Conservation (phyloP, 805 yeast genomes). For the Lipomyces lipofer region DNA sequence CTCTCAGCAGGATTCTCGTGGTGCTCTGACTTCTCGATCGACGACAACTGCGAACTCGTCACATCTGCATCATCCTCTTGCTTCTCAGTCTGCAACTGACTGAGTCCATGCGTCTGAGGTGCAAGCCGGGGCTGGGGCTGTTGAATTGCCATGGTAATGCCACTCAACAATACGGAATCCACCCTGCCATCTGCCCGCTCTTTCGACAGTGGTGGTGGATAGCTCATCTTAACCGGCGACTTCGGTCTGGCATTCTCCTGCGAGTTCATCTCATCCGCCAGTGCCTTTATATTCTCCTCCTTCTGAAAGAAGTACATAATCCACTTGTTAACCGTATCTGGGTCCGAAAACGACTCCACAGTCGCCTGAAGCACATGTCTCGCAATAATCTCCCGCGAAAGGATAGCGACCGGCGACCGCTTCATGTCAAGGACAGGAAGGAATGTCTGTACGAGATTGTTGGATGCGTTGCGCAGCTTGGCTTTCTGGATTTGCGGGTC, state of each 20-base stretch:
- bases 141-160: too few relatives aligned
- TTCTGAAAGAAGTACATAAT: slow-evolving; percentile 28
- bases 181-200: too few relatives aligned
- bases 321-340: slow-evolving; percentile 31
- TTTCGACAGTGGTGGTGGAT: too few relatives aligned
- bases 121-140: too few relatives aligned
- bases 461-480: slow-evolving; percentile 30
- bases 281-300: slow-evolving; percentile 25
- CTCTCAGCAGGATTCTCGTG: too few relatives aligned
- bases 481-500: slow-evolving; percentile 29
- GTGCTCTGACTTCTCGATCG: too few relatives aligned
- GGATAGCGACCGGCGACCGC: slow-evolving; percentile 28
- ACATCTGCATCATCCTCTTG: background rate
- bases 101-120: too few relatives aligned
- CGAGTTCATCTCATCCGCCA: slow-evolving; percentile 16
- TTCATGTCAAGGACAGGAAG: slow-evolving; percentile 27
- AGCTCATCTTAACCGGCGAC: background rate
- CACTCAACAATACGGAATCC: too few relatives aligned
- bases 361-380: slow-evolving; percentile 24
- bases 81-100: too few relatives aligned
- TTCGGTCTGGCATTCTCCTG: background rate
- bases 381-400: slow-evolving; percentile 30
- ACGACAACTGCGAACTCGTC: too few relatives aligned
- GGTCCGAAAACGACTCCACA: slow-evolving; percentile 31
- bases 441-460: slow-evolving; percentile 31